phyloP scores from a whole-genome alignment of 1,284 basidiomycete species.

The Flammula alnicola region DNA sequence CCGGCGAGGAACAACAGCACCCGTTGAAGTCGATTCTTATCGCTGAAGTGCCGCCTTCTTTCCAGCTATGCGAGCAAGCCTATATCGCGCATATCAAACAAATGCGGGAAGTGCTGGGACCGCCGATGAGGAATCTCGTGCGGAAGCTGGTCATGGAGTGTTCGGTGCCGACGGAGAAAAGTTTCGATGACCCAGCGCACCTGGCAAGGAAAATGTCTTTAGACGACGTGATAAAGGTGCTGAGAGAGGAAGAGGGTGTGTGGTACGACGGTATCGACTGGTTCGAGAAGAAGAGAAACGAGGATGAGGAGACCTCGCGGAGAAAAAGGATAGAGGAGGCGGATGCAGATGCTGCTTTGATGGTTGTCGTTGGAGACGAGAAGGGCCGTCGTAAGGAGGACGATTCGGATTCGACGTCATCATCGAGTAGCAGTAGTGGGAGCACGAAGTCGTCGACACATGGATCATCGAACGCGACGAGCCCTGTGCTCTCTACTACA shows the following conservation, averaged over 20 bases:
- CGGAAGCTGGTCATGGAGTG: slow-evolving; percentile 66
- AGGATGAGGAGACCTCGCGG: slow-evolving; percentile 36
- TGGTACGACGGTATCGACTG: slow-evolving; percentile 76
- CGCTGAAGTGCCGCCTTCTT: slow-evolving; percentile 58
- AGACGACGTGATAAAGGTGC: slow-evolving; percentile 60
- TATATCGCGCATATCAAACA: slow-evolving; percentile 60
- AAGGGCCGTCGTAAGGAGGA: slow-evolving; percentile 18
- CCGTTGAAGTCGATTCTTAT: slow-evolving; percentile 50
- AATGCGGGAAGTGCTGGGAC: slow-evolving; percentile 58
- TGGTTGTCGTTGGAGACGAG: slow-evolving; percentile 18
- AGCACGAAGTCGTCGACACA: slow-evolving; percentile 19
- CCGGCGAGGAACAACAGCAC: slow-evolving; percentile 44
- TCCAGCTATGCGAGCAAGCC: slow-evolving; percentile 59
- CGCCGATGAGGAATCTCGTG: slow-evolving; percentile 70
- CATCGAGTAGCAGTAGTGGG: slow-evolving; percentile 18
- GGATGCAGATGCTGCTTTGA: slow-evolving; percentile 32
- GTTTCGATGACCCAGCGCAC: slow-evolving; percentile 47
- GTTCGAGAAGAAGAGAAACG: slow-evolving; percentile 52
- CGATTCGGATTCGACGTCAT: slow-evolving; percentile 21
- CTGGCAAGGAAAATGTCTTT: slow-evolving; percentile 56
- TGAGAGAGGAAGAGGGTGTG: slow-evolving; percentile 62
- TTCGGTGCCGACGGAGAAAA: slow-evolving; percentile 37
- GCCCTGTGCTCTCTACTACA: slow-evolving; percentile 73
- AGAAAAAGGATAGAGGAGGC: too few species aligned
- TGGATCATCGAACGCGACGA: slow-evolving; percentile 54